Base-by-base conservation (phyloP, 257 asterid species). In the Solanum corneliomulleri region DNA sequence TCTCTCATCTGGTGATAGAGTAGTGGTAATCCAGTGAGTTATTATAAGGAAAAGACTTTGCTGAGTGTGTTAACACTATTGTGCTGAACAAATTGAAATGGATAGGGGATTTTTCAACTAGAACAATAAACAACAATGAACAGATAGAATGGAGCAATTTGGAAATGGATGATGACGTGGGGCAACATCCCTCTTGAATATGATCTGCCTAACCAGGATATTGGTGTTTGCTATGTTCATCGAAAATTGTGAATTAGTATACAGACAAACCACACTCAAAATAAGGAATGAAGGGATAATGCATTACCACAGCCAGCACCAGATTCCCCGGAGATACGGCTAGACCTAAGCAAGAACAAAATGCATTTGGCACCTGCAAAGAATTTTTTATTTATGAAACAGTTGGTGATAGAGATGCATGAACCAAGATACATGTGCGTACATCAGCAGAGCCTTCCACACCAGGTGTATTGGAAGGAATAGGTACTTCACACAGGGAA, bases 261-360 rank as follows among this genome's bases (percentile, higher is more conserved):
- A 20, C 45, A 81, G 70, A 81, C 27, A 31, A 81, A 81, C 69
- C 69, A 29, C 69, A 81, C 85, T 81, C 64, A 66, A 85, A 68
- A 44, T 31, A 52, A 74, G 11, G 75, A 49, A 75, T 78, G 18
- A 66, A 87, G 16, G 84, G 82, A 70, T 81, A 86, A 82, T 56
- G 87, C 20, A 44, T 83, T 95, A 96, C 99, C 99, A 94, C 94
- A 27, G 98, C 98, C 90, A 95, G 87, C 87, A 94, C 94, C 92
- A 97, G 92, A 89, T 90, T 95, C 90, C 98, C 98, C 71, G 97
- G 98, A 80, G 99, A 97, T 86, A 95, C 86, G 15, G 99, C 97
- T 86, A 97, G 90, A 89, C 99, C 99, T 89, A 93, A 97, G 94
- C 98, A 96, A 82, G 97, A 94, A 90, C 94, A 94, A 87, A 91